Evolutionary conservation across 192 early-diverging fungal genomes (phyloP).

Genomic region (Backusella circina): DNA sequence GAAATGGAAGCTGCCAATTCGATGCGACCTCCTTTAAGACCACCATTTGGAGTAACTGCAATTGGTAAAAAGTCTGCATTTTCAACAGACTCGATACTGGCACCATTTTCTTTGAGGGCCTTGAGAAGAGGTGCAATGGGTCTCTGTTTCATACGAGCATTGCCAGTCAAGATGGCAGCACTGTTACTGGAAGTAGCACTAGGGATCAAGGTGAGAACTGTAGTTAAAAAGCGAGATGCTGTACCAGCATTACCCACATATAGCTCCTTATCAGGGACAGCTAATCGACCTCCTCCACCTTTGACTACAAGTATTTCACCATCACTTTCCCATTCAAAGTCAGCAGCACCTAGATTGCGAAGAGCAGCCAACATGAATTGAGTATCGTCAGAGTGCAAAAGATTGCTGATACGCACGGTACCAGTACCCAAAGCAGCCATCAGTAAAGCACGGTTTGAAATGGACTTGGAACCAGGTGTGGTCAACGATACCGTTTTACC

Average conservation of each 20-base stretch:
- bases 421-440: conserved; percentile 87
- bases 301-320: conserved; percentile 85
- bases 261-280: conserved; percentile 71
- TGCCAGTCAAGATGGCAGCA: conserved; percentile 83
- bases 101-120: conserved; percentile 81
- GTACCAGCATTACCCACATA: conserved; percentile 98
- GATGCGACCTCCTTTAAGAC: conserved; percentile 85
- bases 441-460: conserved; percentile 94
- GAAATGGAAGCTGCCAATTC: conserved; percentile 89
- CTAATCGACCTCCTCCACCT: conserved; percentile 76
- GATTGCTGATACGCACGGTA: conserved; percentile 72
- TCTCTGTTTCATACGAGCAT: conserved; percentile 96
- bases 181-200: conserved; percentile 26
- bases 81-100: conserved; percentile 71
- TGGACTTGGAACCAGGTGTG: conserved; percentile 94
- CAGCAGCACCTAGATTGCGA: conserved; percentile 80
- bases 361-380: conserved; percentile 94
- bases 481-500: conserved; percentile 53
- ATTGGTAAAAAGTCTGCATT: conserved; percentile 84
- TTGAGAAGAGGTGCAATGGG: conserved; percentile 88
- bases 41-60: conserved; percentile 66
- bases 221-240: conserved; percentile 91
- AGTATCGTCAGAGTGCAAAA: conserved; percentile 97
- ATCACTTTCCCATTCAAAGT: conserved; percentile 89
- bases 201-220: conserved; percentile 75